These are phyloP conservation scores for Penicillium antarcticum DNA, from an alignment of 495 filamentous ascomycete genomes.

Conservation along the genomic window DNA sequence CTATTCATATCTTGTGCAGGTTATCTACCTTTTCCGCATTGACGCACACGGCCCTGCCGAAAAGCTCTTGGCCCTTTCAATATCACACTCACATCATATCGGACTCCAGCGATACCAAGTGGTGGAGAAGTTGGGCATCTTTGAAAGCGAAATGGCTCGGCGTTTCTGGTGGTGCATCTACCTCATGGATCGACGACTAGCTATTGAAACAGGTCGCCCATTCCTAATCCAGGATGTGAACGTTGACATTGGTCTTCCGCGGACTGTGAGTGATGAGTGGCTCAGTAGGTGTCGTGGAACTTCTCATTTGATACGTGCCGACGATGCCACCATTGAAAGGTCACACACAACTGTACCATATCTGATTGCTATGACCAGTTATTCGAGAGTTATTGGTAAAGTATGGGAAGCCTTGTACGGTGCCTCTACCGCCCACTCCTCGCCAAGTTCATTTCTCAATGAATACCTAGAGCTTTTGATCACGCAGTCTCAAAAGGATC, in stretches of 20 bases:
- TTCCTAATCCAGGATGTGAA: constrained; percentile 27
- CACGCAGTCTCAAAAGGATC: constrained; percentile 15
- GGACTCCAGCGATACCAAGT: constrained; percentile 21
- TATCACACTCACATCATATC: constrained; percentile 26
- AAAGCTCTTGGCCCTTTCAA: constrained; percentile 23
- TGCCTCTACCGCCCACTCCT: constrained; percentile 9
- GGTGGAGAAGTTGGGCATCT: constrained; percentile 9
- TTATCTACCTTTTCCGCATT: constrained; percentile 27
- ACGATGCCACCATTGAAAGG: neutral
- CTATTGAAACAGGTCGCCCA: constrained; percentile 26
- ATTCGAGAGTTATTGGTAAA: constrained; percentile 23
- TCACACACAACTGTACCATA: constrained; percentile 8
- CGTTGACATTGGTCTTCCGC: constrained; percentile 22
- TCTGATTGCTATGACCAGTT: constrained; percentile 20
- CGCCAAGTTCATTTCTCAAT: constrained; percentile 13
- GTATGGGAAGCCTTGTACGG: constrained; percentile 28
- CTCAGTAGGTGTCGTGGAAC: constrained; percentile 6
- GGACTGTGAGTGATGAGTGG: constrained; percentile 16
- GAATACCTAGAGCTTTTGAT: constrained; percentile 21
- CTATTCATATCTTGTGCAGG: constrained; percentile 2
- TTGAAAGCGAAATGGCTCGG: constrained; percentile 17
- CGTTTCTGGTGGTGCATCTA: constrained; percentile 29
- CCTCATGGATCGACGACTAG: constrained; percentile 21
- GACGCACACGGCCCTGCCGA: constrained; percentile 26
- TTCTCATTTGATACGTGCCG: neutral